Evolutionary conservation across 129 eudicot species (phyloP).

Genomic region (Artemisia tridentata): DNA sequence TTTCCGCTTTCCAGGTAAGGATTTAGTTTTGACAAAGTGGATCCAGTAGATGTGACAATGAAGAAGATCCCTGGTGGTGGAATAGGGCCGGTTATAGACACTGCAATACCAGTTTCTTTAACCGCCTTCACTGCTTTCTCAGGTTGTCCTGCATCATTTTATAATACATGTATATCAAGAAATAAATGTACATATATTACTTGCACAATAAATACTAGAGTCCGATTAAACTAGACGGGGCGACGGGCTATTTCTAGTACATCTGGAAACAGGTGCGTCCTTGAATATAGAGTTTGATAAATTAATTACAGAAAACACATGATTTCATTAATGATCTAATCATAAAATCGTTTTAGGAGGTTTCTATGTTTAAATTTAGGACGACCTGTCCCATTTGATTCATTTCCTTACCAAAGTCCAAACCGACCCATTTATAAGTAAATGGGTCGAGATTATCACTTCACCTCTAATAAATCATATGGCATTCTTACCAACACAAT

Average conservation of each 20-base stretch:
- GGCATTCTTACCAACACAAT: slow-evolving; percentile 71
- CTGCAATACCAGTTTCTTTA: slow-evolving; percentile 79
- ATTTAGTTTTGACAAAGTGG: slow-evolving; percentile 56
- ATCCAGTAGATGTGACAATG: slow-evolving; percentile 72
- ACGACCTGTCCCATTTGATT: neutral
- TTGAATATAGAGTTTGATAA: too few relatives aligned
- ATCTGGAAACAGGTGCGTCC: too few relatives aligned
- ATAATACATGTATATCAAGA: too few relatives aligned
- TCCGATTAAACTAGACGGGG: too few relatives aligned
- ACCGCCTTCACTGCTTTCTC: slow-evolving; percentile 73
- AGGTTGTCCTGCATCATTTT: slow-evolving; percentile 48
- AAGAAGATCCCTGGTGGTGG: slow-evolving; percentile 74
- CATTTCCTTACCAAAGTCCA: neutral
- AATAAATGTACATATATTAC: too few relatives aligned
- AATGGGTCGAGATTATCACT: neutral
- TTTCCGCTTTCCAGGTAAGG: slow-evolving; percentile 80
- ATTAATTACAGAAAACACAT: neutral
- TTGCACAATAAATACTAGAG: too few relatives aligned
- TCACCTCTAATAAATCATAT: neutral
- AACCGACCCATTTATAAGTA: neutral
- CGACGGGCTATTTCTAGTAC: too few relatives aligned
- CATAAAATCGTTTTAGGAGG: neutral
- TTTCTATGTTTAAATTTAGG: too few relatives aligned
- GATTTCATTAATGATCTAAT: neutral
- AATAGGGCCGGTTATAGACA: slow-evolving; percentile 62